Conservation (phyloP, 768 basidiomycete genomes). For the Zangia roseola region DNA sequence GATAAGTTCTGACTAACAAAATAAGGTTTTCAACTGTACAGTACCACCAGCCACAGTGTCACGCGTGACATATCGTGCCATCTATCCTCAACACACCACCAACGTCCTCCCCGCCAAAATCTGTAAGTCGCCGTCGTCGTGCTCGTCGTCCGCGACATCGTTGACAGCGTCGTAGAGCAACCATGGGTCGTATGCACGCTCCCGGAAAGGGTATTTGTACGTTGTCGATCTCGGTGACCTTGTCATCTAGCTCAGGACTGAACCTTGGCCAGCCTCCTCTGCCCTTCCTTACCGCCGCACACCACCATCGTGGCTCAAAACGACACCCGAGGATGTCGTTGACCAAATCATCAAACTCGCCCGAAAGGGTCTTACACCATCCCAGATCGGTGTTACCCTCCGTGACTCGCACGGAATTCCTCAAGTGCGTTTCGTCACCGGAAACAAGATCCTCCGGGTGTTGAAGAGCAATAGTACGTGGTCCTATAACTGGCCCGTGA, state of each 20-base stretch:
- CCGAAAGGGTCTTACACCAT: slow-evolving; percentile 95
- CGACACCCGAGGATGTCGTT: slow-evolving; percentile 89
- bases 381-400: slow-evolving; percentile 97
- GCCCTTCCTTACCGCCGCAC: slow-evolving; percentile 96
- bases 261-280: slow-evolving; percentile 54
- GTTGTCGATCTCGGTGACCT: slow-evolving; percentile 30
- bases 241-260: slow-evolving; percentile 36
- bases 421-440: slow-evolving; percentile 97
- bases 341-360: slow-evolving; percentile 98
- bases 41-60: slow-evolving; percentile 37
- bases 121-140: slow-evolving; percentile 35
- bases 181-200: slow-evolving; percentile 99
- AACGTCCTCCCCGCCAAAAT: slow-evolving; percentile 27
- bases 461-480: slow-evolving; percentile 87
- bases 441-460: slow-evolving; percentile 99
- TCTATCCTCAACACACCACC: slow-evolving; percentile 24
- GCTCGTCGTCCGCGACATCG: slow-evolving; percentile 4
- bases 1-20: slow-evolving; percentile 34
- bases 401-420: slow-evolving; percentile 98
- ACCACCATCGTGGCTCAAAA: slow-evolving; percentile 96
- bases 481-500: not conserved
- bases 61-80: slow-evolving; percentile 27
- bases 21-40: slow-evolving; percentile 67
- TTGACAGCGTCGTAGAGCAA: slow-evolving; percentile 34
- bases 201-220: slow-evolving; percentile 99